A percentile compares a stretch with the other conserved stretches of the same genome.
Evolutionary conservation across 2,329 filamentous ascomycete genomes (phyloP).

Genomic region (Arthrocladium fulminans): DNA sequence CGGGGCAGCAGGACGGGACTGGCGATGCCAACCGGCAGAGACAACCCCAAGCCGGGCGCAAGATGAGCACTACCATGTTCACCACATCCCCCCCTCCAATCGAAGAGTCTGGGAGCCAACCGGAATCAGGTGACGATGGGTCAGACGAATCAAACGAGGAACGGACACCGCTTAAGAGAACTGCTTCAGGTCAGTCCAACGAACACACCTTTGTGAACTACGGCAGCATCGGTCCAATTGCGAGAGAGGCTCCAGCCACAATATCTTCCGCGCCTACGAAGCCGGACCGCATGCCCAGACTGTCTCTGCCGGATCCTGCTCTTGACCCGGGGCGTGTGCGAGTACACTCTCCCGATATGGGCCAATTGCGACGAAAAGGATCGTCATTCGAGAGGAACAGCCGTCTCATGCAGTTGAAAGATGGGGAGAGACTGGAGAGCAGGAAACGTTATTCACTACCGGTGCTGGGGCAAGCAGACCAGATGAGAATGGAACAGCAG

Average conservation of each 20-base stretch:
- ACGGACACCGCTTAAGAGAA: conserved; percentile 5
- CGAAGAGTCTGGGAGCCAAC: conserved; percentile 30
- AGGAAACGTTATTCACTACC: conserved; percentile 10
- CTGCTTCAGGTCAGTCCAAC: conserved; percentile 27
- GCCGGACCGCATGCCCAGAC: conserved; percentile 35
- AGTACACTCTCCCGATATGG: not conserved
- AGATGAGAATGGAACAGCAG: conserved; percentile 1
- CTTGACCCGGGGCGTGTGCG: conserved; percentile 33
- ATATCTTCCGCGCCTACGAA: conserved; percentile 26
- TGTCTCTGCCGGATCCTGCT: conserved; percentile 56
- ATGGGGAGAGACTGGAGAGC: not conserved
- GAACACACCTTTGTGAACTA: conserved; percentile 43
- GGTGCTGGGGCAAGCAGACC: conserved; percentile 13
- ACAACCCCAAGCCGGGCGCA: conserved; percentile 16
- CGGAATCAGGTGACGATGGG: not conserved
- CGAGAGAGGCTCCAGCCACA: not conserved
- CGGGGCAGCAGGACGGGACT: conserved; percentile 3
- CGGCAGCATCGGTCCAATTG: conserved; percentile 54
- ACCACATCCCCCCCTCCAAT: conserved; percentile 29
- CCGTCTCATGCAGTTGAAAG: not conserved
- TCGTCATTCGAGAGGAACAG: not conserved
- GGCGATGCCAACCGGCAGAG: conserved; percentile 11
- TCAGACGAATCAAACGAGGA: conserved; percentile 2
- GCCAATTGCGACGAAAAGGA: not conserved
- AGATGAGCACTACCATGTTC: conserved; percentile 23